These are phyloP conservation scores for Diaporthe ampelina DNA, from an alignment of 2,329 filamentous ascomycete species.

Conservation along the genomic window DNA sequence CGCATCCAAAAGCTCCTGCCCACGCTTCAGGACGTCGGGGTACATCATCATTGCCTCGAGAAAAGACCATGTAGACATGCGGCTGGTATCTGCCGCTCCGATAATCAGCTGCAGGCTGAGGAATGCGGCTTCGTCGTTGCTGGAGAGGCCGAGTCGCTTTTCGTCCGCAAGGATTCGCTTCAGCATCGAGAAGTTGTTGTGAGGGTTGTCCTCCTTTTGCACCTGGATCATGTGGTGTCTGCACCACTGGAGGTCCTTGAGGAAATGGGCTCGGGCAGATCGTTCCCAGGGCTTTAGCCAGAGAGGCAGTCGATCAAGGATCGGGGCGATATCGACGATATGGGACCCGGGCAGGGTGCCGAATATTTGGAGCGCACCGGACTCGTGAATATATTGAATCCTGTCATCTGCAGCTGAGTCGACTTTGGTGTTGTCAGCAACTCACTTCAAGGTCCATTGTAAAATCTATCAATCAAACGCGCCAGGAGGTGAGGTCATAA, in stretches of 20 bases:
- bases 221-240: constrained; percentile 9
- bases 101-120: constrained; percentile 11
- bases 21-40: constrained; percentile 57
- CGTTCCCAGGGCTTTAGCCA: constrained; percentile 10
- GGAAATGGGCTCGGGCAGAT: not conserved
- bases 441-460: too few relatives aligned
- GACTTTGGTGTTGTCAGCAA: not conserved
- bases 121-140: constrained; percentile 13
- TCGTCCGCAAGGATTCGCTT: constrained; percentile 10
- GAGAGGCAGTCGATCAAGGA: not conserved
- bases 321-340: constrained; percentile 6
- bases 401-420: constrained; percentile 8
- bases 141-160: constrained; percentile 1
- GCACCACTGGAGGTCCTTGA: constrained; percentile 15
- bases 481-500: not conserved
- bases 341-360: constrained; percentile 10
- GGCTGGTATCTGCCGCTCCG: constrained; percentile 12
- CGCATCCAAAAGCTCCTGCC: constrained; percentile 55
- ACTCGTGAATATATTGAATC: constrained; percentile 15
- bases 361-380: constrained; percentile 17
- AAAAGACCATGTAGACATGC: constrained; percentile 47
- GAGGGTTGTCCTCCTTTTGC: constrained; percentile 21
- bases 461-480: not conserved
- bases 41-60: constrained; percentile 62
- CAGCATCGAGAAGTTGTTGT: constrained; percentile 10